phyloP scores from a whole-genome alignment of 78 protist genomes.

The Bigelowiella natans region DNA sequence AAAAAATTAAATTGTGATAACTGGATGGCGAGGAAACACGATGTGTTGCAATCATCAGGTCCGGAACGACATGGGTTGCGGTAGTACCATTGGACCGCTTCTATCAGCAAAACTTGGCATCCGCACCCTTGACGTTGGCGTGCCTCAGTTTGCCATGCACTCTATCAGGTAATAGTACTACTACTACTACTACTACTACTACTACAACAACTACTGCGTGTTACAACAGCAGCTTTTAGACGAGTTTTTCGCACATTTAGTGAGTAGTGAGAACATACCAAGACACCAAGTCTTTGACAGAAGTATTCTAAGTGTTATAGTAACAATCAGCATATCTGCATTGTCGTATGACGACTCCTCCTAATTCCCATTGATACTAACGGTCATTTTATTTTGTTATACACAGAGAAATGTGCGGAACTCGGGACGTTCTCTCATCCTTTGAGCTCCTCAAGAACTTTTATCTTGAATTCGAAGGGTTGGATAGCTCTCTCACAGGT shows the following conservation, averaged over 20 bases:
- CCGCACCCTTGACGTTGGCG: conserved; percentile 75
- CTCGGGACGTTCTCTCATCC: background rate
- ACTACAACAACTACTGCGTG: background rate
- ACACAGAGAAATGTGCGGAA: background rate
- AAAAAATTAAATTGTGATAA: background rate
- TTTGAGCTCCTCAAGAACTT: background rate
- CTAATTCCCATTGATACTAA: background rate
- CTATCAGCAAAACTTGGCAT: conserved; percentile 26
- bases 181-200: conserved; percentile 26
- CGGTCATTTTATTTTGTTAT: background rate
- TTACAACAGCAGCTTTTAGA: background rate
- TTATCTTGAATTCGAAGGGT: background rate
- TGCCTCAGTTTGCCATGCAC: conserved; percentile 86
- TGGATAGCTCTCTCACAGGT: background rate
- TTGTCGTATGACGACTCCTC: background rate
- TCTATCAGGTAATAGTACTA: conserved; percentile 51
- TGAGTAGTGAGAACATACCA: background rate
- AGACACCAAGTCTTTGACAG: background rate
- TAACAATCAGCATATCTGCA: background rate
- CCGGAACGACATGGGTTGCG: conserved; percentile 78
- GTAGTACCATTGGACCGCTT: conserved; percentile 76
- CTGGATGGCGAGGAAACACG: background rate
- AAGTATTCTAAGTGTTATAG: background rate
- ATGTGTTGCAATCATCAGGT: conserved; percentile 13
- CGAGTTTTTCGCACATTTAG: background rate